Evolutionary conservation across 2,329 filamentous ascomycete genomes (phyloP).

Genomic region (Arthrobotrys entomopaga): DNA sequence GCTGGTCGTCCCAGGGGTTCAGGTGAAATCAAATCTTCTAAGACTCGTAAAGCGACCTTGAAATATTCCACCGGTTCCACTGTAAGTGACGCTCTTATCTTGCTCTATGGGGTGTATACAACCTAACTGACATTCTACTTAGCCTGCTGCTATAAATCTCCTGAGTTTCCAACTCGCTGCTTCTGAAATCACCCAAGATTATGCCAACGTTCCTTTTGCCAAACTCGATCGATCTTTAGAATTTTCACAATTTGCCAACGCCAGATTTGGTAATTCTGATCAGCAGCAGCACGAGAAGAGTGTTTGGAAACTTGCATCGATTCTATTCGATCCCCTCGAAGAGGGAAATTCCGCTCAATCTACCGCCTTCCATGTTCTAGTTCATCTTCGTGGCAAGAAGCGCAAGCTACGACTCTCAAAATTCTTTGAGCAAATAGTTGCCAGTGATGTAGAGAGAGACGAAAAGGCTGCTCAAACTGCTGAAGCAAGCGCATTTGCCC

Average conservation of each 20-base stretch:
- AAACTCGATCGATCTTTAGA: constrained; percentile 56
- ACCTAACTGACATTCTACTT: background rate
- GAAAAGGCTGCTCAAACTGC: constrained; percentile 69
- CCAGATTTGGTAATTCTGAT: constrained; percentile 58
- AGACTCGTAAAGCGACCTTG: constrained; percentile 35
- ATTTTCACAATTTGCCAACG: constrained; percentile 43
- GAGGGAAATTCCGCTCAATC: constrained; percentile 56
- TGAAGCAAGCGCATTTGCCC: constrained; percentile 85
- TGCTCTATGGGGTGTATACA: no score
- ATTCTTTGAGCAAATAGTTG: constrained; percentile 75
- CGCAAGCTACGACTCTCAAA: constrained; percentile 74
- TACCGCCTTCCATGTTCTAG: constrained; percentile 59
- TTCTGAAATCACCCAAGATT: constrained; percentile 60
- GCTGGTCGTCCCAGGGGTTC: constrained; percentile 33
- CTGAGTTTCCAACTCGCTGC: constrained; percentile 59
- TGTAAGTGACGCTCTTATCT: constrained; percentile 9
- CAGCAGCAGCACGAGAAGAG: constrained; percentile 73
- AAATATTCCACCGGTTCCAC: constrained; percentile 34
- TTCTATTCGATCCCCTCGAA: constrained; percentile 80
- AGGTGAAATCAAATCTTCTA: constrained; percentile 46
- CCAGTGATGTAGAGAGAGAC: constrained; percentile 65
- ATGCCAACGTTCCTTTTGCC: constrained; percentile 64
- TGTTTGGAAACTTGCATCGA: constrained; percentile 85
- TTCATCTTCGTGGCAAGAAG: constrained; percentile 60
- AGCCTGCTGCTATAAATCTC: constrained; percentile 31